Conservation (phyloP, 2,329 filamentous ascomycete genomes). For the Exserohilum rostratum region DNA sequence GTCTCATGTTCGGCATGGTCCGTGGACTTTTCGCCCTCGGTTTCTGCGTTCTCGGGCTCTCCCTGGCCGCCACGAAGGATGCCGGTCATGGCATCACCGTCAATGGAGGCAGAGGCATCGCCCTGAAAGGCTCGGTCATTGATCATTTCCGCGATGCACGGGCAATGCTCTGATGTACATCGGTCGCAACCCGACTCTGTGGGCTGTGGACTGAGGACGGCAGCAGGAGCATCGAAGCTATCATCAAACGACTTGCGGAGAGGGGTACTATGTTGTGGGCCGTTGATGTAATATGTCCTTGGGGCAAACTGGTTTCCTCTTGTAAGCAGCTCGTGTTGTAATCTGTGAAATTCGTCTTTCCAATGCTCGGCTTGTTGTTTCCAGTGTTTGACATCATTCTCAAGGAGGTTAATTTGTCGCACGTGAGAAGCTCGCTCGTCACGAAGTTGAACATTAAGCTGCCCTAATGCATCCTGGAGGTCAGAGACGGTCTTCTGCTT, state of each 20-base stretch:
- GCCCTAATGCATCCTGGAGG: conserved; percentile 48
- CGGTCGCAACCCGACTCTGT: conserved; percentile 31
- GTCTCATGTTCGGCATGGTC: conserved; percentile 29
- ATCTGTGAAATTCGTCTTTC: conserved; percentile 36
- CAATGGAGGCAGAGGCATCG: neutral
- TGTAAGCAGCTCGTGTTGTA: conserved; percentile 14
- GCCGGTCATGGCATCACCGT: conserved; percentile 22
- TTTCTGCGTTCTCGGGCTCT: conserved; percentile 4
- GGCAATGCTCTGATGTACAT: conserved; percentile 41
- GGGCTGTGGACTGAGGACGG: conserved; percentile 17
- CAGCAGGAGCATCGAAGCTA: neutral
- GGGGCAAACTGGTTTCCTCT: neutral
- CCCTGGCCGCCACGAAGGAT: conserved; percentile 13
- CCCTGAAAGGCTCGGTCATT: conserved; percentile 26
- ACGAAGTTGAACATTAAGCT: neutral
- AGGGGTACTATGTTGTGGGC: neutral
- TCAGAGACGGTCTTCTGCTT: conserved; percentile 75
- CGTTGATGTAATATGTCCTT: neutral
- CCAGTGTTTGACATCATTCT: neutral
- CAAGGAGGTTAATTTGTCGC: neutral
- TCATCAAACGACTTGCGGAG: neutral
- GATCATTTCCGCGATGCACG: conserved; percentile 40
- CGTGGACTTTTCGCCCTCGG: conserved; percentile 6
- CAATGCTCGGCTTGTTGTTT: neutral
- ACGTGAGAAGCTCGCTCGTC: neutral